Percentiles rank a stretch among this genome's conserved stretches.
Evolutionary conservation across 73 alveolate genomes (phyloP).

Genomic region (Effrenium voratum): DNA sequence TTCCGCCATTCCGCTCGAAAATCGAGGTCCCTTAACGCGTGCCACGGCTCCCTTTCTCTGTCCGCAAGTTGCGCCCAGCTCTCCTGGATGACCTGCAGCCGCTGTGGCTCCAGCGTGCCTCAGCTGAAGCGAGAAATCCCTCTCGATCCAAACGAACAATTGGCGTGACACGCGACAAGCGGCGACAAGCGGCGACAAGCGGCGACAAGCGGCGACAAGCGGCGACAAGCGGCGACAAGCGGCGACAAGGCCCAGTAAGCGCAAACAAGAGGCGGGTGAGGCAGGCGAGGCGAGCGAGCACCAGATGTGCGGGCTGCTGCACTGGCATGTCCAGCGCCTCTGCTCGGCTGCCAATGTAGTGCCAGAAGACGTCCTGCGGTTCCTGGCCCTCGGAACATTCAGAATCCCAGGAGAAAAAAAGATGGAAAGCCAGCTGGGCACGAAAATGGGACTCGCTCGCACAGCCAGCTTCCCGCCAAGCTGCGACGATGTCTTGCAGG

Average conservation of each 20-base stretch:
- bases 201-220: too few species aligned
- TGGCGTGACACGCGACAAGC: too few species aligned
- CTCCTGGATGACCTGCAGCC: neutral
- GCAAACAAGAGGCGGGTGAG: slow-evolving; percentile 30
- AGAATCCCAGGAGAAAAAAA: neutral
- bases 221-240: too few species aligned
- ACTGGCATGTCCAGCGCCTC: slow-evolving; percentile 15
- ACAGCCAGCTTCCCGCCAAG: neutral
- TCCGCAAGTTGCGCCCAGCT: slow-evolving; percentile 21
- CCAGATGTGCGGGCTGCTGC: slow-evolving; percentile 43
- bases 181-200: too few species aligned
- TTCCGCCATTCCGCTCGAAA: neutral
- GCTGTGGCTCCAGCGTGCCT: neutral
- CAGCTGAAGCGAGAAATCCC: too few species aligned
- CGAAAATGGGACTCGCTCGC: neutral
- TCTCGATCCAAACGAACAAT: too few species aligned
- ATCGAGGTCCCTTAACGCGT: neutral
- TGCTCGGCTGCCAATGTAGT: slow-evolving; percentile 5
- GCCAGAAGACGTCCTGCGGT: slow-evolving; percentile 33
- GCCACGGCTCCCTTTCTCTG: neutral
- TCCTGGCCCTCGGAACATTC: neutral
- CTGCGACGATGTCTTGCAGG: neutral
- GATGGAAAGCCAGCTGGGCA: neutral
- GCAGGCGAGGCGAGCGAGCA: slow-evolving; percentile 51
- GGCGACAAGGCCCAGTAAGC: neutral